These are phyloP conservation scores for Cryptococcus depauperatus DNA, from an alignment of 1,284 basidiomycete species.

Conservation along the genomic window DNA sequence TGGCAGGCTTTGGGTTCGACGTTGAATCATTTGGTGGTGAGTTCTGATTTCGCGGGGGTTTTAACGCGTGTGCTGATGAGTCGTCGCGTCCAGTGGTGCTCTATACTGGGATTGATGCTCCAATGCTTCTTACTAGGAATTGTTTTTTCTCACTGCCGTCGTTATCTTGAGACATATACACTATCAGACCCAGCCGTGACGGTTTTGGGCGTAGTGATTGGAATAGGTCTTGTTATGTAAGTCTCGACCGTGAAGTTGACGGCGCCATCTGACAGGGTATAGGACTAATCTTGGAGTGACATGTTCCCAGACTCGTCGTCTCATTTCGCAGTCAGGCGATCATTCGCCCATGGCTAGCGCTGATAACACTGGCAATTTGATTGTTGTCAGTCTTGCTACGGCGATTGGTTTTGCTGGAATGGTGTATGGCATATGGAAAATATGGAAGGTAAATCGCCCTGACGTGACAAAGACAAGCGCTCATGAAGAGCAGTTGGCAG, in stretches of 20 bases:
- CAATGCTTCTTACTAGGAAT: constrained; percentile 2
- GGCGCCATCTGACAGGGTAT: not conserved
- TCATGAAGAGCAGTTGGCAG: not conserved
- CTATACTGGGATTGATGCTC: not conserved
- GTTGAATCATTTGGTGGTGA: not conserved
- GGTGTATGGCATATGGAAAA: not conserved
- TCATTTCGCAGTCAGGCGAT: not conserved
- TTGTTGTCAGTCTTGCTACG: not conserved
- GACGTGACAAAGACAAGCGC: not conserved
- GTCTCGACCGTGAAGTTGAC: not conserved
- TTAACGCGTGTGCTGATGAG: not conserved
- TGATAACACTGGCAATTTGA: not conserved
- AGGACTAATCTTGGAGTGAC: constrained; percentile 2
- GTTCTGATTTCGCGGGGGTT: not conserved
- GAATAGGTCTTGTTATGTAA: not conserved
- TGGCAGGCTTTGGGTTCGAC: constrained; percentile 4
- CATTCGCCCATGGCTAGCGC: not conserved
- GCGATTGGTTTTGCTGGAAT: not conserved
- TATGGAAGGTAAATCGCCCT: constrained; percentile 5
- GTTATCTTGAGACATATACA: not conserved
- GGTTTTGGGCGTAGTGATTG: not conserved
- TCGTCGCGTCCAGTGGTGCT: not conserved
- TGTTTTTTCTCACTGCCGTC: not conserved
- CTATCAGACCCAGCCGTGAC: not conserved
- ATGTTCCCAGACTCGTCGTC: constrained; percentile 2